Evolutionary conservation across 2,329 filamentous ascomycete genomes (phyloP).

Genomic region (Coniochaeta prunicola): DNA sequence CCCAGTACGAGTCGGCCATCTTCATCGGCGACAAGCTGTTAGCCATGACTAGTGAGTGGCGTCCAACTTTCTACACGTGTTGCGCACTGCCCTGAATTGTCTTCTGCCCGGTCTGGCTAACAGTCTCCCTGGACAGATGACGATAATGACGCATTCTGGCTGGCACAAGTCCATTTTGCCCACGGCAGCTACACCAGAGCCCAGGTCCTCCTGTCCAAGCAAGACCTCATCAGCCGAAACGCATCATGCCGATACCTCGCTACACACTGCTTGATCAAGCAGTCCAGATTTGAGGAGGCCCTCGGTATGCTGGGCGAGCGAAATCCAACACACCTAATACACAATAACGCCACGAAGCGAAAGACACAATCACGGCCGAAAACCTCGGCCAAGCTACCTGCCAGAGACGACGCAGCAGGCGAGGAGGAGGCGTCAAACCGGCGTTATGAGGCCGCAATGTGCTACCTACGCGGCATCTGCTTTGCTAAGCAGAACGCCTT

Average conservation of each 20-base stretch:
- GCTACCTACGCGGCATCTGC: constrained; percentile 86
- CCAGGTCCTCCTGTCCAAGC: constrained; percentile 74
- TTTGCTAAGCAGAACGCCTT: constrained; percentile 97
- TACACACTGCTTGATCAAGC: constrained; percentile 90
- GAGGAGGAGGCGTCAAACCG: constrained; percentile 67
- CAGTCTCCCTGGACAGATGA: constrained; percentile 52
- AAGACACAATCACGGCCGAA: constrained; percentile 56
- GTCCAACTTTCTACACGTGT: not conserved
- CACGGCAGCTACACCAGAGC: constrained; percentile 93
- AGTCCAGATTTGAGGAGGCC: constrained; percentile 83
- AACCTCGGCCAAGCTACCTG: constrained; percentile 15
- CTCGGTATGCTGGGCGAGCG: constrained; percentile 81
- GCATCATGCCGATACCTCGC: constrained; percentile 88
- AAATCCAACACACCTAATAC: constrained; percentile 84
- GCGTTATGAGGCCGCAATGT: constrained; percentile 94
- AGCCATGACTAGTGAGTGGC: constrained; percentile 73
- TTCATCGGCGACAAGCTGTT: constrained; percentile 97
- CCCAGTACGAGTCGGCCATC: constrained; percentile 93
- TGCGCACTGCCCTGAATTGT: not conserved
- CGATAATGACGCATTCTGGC: constrained; percentile 91
- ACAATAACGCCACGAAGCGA: constrained; percentile 54
- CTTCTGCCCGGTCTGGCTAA: constrained; percentile 1
- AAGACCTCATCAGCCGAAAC: constrained; percentile 74
- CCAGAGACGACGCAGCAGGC: constrained; percentile 22
- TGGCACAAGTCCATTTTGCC: constrained; percentile 96